Evolutionary conservation across 164 flowering plant species (phyloP).

Genomic region (Magnolia sinica): DNA sequence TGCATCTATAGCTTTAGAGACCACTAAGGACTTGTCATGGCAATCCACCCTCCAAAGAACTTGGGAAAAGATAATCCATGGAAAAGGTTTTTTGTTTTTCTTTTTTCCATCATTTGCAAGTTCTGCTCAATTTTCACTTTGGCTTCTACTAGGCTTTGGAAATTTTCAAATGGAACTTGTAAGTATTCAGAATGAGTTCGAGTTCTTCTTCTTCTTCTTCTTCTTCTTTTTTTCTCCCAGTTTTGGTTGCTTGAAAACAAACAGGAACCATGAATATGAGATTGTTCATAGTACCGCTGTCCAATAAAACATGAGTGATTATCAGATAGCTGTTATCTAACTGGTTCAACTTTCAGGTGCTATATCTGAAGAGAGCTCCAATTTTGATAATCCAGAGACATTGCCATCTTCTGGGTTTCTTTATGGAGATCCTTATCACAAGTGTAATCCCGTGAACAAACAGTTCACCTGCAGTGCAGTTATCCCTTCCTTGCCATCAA

Average conservation of each 20-base stretch:
- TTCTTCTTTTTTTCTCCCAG: background rate
- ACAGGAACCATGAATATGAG: background rate
- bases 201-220: too few relatives aligned
- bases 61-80: constrained; percentile 72
- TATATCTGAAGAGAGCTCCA: constrained; percentile 24
- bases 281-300: background rate
- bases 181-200: too few relatives aligned
- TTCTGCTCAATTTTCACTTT: background rate
- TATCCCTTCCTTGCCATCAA: constrained; percentile 65
- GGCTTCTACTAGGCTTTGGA: background rate
- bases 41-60: constrained; percentile 66
- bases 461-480: constrained; percentile 47
- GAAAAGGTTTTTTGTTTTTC: constrained; percentile 41
- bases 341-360: constrained; percentile 20
- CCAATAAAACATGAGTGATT: background rate
- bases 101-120: background rate
- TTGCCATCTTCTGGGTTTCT: constrained; percentile 46
- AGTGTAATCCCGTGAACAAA: constrained; percentile 30
- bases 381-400: constrained; percentile 17
- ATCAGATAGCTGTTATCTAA: background rate
- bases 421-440: constrained; percentile 33
- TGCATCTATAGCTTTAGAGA: constrained; percentile 35
- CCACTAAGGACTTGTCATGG: constrained; percentile 65
- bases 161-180: background rate
- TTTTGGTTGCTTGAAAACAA: background rate